Evolutionary conservation across 306 rosid genomes (phyloP), one percentile per base, ranked within the genome.

Genomic region (Vigna unguiculata): DNA sequence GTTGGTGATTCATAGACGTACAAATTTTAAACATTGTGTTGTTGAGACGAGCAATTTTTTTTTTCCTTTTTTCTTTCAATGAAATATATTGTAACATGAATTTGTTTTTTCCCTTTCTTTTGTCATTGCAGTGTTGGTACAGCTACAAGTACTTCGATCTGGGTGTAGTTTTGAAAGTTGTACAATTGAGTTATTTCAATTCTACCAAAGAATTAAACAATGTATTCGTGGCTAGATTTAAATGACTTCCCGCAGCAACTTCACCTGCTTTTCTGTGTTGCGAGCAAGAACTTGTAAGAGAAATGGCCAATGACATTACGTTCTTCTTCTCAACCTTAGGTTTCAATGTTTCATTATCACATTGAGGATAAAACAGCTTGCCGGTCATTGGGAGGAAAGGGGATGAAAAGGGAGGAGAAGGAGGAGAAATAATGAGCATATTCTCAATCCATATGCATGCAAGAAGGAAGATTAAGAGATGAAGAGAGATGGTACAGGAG

Each of bases 371-470:
- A 51, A 34, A 45, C 22, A 34, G 9, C 40, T 17, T 9, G 5
- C 40, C 17, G 21, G 12, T 7, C 1, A 61, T 16, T 45, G 61
- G 74, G 45, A 55, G 3, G 14, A 48, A 5, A 13, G 13, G 15
- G 19, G 61, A 2, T 11, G 64, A 32, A 58, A 17, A 19, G n/a
- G 3, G 3, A 67, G 68, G 34, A 68, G 74, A 4, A 20, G 60
- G 7, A 21, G 4, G 6, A 55, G 76, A 66, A 66, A 59, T 10
- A 61, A 55, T n/a, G 45, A 73, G 41, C 24, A 74, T 24, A 15
- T 47, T 75, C 72, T 43, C 73, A 74, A 79, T 63, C 80, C 75
- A 67, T 76, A 58, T 32, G 55, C 71, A 64, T 24, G 55, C 28
- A 41, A 45, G 84, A 41, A 81, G 8, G 32, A 65, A 59, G 74